Conservation (phyloP, 148 eudicot genomes). For the Rhododendron griersonianum region DNA sequence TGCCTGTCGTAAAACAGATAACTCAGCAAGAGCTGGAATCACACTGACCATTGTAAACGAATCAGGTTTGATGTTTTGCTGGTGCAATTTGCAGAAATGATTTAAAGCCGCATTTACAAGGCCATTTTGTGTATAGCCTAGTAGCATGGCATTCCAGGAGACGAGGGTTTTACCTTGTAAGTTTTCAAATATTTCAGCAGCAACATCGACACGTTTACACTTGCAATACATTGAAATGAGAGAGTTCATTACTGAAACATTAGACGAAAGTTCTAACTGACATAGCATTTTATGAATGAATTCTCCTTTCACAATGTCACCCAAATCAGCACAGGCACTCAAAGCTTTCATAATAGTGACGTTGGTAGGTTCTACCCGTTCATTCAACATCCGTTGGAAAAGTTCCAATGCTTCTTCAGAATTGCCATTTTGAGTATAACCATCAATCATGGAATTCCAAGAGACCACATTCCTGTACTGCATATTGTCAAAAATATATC, state of each 20-base stretch:
- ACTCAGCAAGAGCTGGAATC: conserved; percentile 75
- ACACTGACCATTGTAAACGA: conserved; percentile 84
- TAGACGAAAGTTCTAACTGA: conserved; percentile 35
- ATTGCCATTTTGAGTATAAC: conserved; percentile 55
- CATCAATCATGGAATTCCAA: conserved; percentile 87
- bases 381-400: conserved; percentile 59
- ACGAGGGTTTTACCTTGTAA: conserved; percentile 56
- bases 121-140: conserved; percentile 76
- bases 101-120: conserved; percentile 48
- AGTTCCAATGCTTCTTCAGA: conserved; percentile 57
- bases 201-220: conserved; percentile 60
- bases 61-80: conserved; percentile 42
- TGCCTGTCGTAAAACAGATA: conserved; percentile 66
- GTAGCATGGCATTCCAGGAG: conserved; percentile 86
- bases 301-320: conserved; percentile 55
- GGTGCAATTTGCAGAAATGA: conserved; percentile 45
- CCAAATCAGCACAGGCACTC: conserved; percentile 62
- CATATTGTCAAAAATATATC: conserved; percentile 58
- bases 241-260: conserved; percentile 67
- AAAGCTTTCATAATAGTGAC: conserved; percentile 74
- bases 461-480: conserved; percentile 57
- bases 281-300: conserved; percentile 38
- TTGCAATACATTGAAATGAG: conserved; percentile 85
- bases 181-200: conserved; percentile 46
- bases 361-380: conserved; percentile 62